phyloP scores from a whole-genome alignment of 139 green algal species.

The Auxenochlorella protothecoides region DNA sequence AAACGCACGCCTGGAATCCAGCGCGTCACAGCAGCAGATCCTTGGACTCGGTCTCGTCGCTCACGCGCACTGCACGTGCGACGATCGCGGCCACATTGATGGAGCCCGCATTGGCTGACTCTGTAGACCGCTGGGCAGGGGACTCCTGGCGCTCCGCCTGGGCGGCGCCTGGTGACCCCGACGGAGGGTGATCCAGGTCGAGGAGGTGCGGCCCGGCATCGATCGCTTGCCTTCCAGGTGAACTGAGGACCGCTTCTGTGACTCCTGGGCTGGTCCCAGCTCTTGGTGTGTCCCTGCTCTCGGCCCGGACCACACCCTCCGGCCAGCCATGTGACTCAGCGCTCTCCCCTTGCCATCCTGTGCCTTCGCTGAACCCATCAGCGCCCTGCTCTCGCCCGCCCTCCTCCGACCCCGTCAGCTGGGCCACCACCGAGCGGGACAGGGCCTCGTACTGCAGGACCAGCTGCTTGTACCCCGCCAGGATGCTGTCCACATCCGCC shows the following conservation, averaged over 20 bases:
- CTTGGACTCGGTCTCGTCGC: no score
- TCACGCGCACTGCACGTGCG: no score
- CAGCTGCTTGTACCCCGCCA: slow-evolving; percentile 61
- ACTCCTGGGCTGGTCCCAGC: neutral
- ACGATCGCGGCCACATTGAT: no score
- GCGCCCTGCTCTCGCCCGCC: neutral
- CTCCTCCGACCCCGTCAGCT: slow-evolving; percentile 4
- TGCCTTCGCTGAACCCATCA: neutral
- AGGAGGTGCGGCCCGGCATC: no score
- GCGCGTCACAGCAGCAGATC: no score
- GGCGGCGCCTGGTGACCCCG: no score
- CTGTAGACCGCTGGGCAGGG: no score
- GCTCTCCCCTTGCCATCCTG: neutral
- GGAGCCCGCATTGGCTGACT: no score
- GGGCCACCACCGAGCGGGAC: slow-evolving; percentile 11
- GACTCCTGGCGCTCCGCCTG: no score
- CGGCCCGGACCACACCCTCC: neutral
- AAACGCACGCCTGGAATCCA: no score
- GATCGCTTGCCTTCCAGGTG: neutral
- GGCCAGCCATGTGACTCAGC: neutral
- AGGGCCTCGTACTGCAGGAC: slow-evolving; percentile 26
- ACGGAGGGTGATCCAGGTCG: no score
- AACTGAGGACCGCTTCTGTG: neutral
- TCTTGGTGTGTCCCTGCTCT: neutral
- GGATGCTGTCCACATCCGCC: slow-evolving; percentile 54